A percentile compares a stretch with the other conserved stretches of the same genome.
These are phyloP conservation scores for Eucalyptus pauciflora DNA, from an alignment of 345 rosid genomes.

Conservation along the genomic window DNA sequence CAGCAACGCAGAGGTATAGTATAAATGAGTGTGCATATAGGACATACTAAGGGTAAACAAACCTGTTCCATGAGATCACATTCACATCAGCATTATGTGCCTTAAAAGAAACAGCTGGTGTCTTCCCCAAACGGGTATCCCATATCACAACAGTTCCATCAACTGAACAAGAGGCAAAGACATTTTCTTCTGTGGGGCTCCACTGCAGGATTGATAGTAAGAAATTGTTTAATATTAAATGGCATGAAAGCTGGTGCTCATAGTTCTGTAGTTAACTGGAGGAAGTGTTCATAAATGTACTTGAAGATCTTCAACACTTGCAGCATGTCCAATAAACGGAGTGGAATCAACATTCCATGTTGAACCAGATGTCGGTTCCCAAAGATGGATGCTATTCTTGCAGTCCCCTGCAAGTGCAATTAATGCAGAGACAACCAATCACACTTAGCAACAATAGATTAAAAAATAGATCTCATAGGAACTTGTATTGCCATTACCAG, in stretches of 20 bases:
- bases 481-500: conserved; percentile 35
- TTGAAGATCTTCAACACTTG: conserved; percentile 91
- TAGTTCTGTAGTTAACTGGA: background rate
- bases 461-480: background rate
- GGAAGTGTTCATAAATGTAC: conserved; percentile 8
- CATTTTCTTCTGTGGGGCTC: conserved; percentile 80
- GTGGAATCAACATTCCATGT: conserved; percentile 73
- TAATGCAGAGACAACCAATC: background rate
- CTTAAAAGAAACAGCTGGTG: conserved; percentile 57
- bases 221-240: background rate
- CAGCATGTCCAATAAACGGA: conserved; percentile 70
- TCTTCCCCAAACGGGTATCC: conserved; percentile 71
- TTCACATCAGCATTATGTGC: conserved; percentile 92
- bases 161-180: conserved; percentile 85
- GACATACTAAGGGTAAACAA: background rate
- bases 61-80: conserved; percentile 99
- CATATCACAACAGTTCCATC: conserved; percentile 80
- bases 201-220: conserved; percentile 42
- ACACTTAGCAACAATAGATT: background rate
- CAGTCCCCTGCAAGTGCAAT: conserved; percentile 56
- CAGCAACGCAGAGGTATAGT: background rate
- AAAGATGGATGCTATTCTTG: conserved; percentile 67
- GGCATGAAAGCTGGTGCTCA: background rate
- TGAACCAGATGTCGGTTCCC: conserved; percentile 78
- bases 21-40: background rate